A percentile compares a stretch with the other conserved stretches of the same genome.
phyloP scores from a whole-genome alignment of 768 basidiomycete genomes.

The Psilocybe sp. region DNA sequence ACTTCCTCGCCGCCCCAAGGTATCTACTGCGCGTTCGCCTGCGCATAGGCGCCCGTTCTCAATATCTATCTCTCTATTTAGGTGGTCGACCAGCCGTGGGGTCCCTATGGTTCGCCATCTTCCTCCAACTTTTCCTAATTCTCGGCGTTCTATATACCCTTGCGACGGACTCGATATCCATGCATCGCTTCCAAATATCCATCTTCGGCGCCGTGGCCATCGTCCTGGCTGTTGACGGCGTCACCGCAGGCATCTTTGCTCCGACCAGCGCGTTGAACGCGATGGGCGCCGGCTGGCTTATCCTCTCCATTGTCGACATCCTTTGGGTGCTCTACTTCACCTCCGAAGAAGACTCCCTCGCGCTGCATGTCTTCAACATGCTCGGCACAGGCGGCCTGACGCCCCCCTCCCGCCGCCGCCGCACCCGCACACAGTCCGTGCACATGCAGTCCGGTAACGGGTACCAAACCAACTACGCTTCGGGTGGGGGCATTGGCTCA shows the following conservation, averaged over 20 bases:
- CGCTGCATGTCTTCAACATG: constrained; percentile 83
- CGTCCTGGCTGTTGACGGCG: constrained; percentile 80
- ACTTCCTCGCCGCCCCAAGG: constrained; percentile 39
- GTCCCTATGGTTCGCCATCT: constrained; percentile 81
- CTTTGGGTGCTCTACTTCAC: constrained; percentile 98
- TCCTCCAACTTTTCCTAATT: constrained; percentile 71
- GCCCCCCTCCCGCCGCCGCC: constrained; percentile 75
- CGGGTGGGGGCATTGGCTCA: constrained; percentile 71
- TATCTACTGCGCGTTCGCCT: constrained; percentile 23
- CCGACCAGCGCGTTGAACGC: constrained; percentile 58
- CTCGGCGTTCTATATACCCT: constrained; percentile 72
- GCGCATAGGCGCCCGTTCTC: background rate
- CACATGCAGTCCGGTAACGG: constrained; percentile 63
- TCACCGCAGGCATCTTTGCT: constrained; percentile 67
- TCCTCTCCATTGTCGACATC: constrained; percentile 88
- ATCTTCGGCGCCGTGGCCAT: constrained; percentile 84
- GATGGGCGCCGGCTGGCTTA: constrained; percentile 92
- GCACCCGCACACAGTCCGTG: constrained; percentile 61
- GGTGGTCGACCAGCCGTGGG: constrained; percentile 50
- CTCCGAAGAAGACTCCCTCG: constrained; percentile 89
- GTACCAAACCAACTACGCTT: constrained; percentile 58
- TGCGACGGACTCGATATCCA: constrained; percentile 87
- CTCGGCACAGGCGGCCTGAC: constrained; percentile 83
- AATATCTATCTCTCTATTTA: constrained; percentile 15
- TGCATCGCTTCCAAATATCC: constrained; percentile 90